Evolutionary conservation across 768 basidiomycete genomes (phyloP).

Genomic region (Lyophyllum shimeji): DNA sequence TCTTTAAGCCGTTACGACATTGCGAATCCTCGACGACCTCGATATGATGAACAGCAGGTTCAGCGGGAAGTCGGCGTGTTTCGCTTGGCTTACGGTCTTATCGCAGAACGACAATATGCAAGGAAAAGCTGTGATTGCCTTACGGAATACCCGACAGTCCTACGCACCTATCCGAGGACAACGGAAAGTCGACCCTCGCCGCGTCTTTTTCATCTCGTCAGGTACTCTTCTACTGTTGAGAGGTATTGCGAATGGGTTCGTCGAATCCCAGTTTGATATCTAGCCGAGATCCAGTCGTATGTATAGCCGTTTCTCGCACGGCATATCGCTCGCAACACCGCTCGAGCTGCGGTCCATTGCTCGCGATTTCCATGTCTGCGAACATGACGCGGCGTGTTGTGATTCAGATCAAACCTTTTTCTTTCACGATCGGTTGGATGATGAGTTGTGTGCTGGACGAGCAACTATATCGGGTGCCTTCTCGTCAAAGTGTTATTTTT

Average conservation of each 20-base stretch:
- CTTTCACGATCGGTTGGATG: conserved; percentile 19
- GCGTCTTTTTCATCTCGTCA: conserved; percentile 7
- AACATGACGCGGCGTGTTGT: background rate
- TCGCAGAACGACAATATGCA: background rate
- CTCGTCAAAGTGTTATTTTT: background rate
- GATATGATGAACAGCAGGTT: conserved; percentile 1
- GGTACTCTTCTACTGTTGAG: background rate
- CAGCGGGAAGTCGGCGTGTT: background rate
- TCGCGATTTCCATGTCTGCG: conserved; percentile 1
- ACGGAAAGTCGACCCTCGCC: conserved; percentile 1
- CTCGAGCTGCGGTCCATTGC: background rate
- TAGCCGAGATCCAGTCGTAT: background rate
- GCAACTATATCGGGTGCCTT: conserved; percentile 1
- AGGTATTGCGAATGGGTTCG: background rate
- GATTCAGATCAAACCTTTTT: conserved; percentile 2
- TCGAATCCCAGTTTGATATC: background rate
- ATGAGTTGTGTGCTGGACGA: background rate
- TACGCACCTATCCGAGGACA: conserved; percentile 7
- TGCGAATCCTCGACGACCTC: conserved; percentile 5
- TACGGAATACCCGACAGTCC: conserved; percentile 3
- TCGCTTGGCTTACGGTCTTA: background rate
- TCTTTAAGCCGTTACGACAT: background rate
- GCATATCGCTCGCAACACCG: background rate
- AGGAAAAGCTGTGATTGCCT: background rate
- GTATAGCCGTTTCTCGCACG: background rate